Evolutionary conservation across 352 stramenopile species (phyloP).

Genomic region (Peronosclerospora sorghi): DNA sequence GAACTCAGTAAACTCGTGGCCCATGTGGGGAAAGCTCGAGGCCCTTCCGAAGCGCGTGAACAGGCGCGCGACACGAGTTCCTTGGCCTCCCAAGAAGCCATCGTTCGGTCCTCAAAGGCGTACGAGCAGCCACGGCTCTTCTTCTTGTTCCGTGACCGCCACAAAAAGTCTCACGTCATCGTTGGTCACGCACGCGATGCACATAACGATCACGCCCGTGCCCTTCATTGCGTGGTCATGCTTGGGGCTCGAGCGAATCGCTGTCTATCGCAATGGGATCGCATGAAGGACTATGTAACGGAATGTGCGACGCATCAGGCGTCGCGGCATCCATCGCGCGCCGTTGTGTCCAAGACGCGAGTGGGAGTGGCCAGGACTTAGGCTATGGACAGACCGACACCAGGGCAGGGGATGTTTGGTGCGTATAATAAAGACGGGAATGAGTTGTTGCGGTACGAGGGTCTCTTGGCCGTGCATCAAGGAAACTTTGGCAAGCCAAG

Average conservation of each 20-base stretch:
- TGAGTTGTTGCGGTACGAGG: conserved; percentile 52
- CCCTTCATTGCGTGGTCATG: conserved; percentile 62
- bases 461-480: conserved; percentile 91
- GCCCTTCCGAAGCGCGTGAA: conserved; percentile 11
- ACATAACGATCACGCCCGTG: conserved; percentile 25
- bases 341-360: conserved; percentile 16
- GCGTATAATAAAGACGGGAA: conserved; percentile 28
- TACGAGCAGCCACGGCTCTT: conserved; percentile 24
- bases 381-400: conserved; percentile 20
- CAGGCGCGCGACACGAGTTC: background rate
- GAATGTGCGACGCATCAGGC: conserved; percentile 27
- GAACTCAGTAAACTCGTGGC: conserved; percentile 83
- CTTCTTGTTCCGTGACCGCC: conserved; percentile 15
- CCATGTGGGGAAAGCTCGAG: conserved; percentile 40
- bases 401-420: conserved; percentile 20
- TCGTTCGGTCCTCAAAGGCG: conserved; percentile 20
- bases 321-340: conserved; percentile 3
- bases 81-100: no score
- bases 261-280: conserved; percentile 75
- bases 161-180: conserved; percentile 3
- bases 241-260: conserved; percentile 73
- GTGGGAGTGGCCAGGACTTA: conserved; percentile 13
- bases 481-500: conserved; percentile 86
- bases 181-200: conserved; percentile 26
- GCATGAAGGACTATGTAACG: conserved; percentile 71